Percentiles rank a stretch among this genome's conserved stretches.
Evolutionary conservation across 2,329 filamentous ascomycete genomes (phyloP).

Genomic region (Helicocarpus griseus): DNA sequence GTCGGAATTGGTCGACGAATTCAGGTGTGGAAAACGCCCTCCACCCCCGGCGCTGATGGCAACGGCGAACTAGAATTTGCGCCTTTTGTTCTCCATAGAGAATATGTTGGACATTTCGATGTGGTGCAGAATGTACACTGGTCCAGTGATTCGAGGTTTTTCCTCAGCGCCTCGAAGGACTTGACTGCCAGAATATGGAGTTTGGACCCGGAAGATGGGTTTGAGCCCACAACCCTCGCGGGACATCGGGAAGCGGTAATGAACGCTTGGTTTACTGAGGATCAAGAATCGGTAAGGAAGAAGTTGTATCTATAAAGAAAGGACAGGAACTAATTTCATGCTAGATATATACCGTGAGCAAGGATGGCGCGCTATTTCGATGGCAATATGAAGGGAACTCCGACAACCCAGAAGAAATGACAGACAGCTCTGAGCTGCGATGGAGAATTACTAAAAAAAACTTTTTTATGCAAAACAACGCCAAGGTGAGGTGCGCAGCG

Average conservation of each 20-base stretch:
- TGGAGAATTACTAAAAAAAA: slow-evolving; percentile 90
- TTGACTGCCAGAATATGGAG: slow-evolving; percentile 94
- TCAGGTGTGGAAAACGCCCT: slow-evolving; percentile 94
- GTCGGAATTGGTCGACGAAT: slow-evolving; percentile 78
- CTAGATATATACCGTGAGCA: slow-evolving; percentile 84
- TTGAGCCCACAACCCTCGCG: slow-evolving; percentile 77
- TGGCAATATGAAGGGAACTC: slow-evolving; percentile 71
- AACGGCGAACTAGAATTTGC: slow-evolving; percentile 87
- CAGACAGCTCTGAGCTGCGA: slow-evolving; percentile 58
- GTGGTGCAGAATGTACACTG: slow-evolving; percentile 78
- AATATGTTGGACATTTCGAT: slow-evolving; percentile 83
- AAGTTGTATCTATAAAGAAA: slow-evolving; percentile 3
- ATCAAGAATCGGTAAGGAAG: slow-evolving; percentile 63
- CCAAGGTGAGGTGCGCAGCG: slow-evolving; percentile 78
- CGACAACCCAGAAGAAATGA: slow-evolving; percentile 50
- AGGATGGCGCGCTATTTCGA: slow-evolving; percentile 90
- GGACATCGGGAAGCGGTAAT: slow-evolving; percentile 86
- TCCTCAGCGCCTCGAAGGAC: slow-evolving; percentile 85
- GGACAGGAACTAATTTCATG: background rate
- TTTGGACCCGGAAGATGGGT: slow-evolving; percentile 73
- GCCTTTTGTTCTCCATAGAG: slow-evolving; percentile 81
- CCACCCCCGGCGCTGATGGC: slow-evolving; percentile 67
- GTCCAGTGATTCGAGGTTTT: slow-evolving; percentile 93
- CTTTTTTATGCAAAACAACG: slow-evolving; percentile 87
- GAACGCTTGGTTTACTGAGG: slow-evolving; percentile 91